phyloP scores from a whole-genome alignment of 306 rosid genomes.

The Oemleria cerasiformis region DNA sequence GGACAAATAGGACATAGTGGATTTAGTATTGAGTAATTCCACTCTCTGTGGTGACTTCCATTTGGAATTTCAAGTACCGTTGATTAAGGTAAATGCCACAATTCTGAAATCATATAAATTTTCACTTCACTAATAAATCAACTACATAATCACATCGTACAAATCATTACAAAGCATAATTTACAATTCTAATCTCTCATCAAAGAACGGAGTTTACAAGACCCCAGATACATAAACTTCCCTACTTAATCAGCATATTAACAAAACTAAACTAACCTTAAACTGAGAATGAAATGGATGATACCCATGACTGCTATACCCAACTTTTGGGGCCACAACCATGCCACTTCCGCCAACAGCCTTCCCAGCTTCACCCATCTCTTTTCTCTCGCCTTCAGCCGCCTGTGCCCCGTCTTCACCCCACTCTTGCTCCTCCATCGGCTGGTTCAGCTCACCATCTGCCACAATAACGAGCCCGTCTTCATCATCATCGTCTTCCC shows the following conservation, averaged over 20 bases:
- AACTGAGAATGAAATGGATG: constrained; percentile 98
- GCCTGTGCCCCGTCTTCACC: constrained; percentile 50
- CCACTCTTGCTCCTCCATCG: constrained; percentile 81
- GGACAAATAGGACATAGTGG: neutral
- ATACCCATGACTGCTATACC: constrained; percentile 76
- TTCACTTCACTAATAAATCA: constrained; percentile 23
- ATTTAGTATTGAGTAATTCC: neutral
- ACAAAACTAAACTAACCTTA: constrained; percentile 76
- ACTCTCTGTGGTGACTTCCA: constrained; percentile 11
- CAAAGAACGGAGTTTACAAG: constrained; percentile 32
- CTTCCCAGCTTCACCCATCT: constrained; percentile 55
- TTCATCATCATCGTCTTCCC: constrained; percentile 53
- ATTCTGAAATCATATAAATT: constrained; percentile 19
- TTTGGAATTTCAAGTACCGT: constrained; percentile 12
- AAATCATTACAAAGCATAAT: constrained; percentile 31
- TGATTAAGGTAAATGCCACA: constrained; percentile 19
- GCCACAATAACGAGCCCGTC: constrained; percentile 70
- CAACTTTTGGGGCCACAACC: constrained; percentile 50
- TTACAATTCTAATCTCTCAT: constrained; percentile 38
- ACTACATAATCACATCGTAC: constrained; percentile 27
- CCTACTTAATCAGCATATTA: constrained; percentile 38
- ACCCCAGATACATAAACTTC: constrained; percentile 38
- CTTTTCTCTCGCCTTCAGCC: constrained; percentile 79
- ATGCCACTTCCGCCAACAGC: constrained; percentile 29
- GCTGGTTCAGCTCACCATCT: constrained; percentile 57